Percentiles rank a stretch among this genome's conserved stretches.
Evolutionary conservation across 371 early-diverging fungal genomes (phyloP).

Genomic region (Rhizopus arrhizus): DNA sequence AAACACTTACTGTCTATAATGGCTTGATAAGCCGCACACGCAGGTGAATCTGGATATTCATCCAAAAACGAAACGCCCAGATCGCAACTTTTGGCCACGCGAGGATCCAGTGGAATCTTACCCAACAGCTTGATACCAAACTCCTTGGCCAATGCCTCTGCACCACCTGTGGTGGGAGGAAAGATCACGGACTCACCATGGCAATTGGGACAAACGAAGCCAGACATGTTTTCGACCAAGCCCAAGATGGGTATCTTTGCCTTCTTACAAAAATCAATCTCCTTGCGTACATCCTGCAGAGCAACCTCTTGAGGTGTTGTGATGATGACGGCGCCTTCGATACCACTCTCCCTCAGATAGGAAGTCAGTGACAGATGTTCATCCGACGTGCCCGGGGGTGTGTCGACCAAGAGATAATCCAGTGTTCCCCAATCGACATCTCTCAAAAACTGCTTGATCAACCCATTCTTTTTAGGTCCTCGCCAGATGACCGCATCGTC

Average conservation of each 20-base stretch:
- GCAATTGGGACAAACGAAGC: slow-evolving; percentile 96
- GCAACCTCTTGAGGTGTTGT: slow-evolving; percentile 99
- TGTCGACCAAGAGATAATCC: slow-evolving; percentile 96
- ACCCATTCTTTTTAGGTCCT: slow-evolving; percentile 94
- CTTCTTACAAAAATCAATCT: slow-evolving; percentile 94
- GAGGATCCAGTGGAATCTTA: slow-evolving; percentile 88
- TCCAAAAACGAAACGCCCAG: slow-evolving; percentile 87
- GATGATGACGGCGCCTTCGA: slow-evolving; percentile 92
- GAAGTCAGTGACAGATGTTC: slow-evolving; percentile 93
- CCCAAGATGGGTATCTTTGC: slow-evolving; percentile 91
- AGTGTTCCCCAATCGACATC: slow-evolving; percentile 95
- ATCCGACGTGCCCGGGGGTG: slow-evolving; percentile 99
- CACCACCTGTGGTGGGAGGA: slow-evolving; percentile 92
- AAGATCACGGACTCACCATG: slow-evolving; percentile 83
- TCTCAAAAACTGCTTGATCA: slow-evolving; percentile 96
- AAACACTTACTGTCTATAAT: slow-evolving; percentile 60
- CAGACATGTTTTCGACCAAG: slow-evolving; percentile 98
- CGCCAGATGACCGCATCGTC: slow-evolving; percentile 99
- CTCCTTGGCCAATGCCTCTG: slow-evolving; percentile 76
- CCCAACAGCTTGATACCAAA: slow-evolving; percentile 80
- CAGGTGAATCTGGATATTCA: slow-evolving; percentile 85
- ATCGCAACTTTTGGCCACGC: slow-evolving; percentile 84
- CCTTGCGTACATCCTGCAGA: slow-evolving; percentile 93
- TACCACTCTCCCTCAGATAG: slow-evolving; percentile 76
- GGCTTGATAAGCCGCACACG: slow-evolving; percentile 71